phyloP scores from a whole-genome alignment of 306 rosid genomes.

The Begonia fuchsioides region DNA sequence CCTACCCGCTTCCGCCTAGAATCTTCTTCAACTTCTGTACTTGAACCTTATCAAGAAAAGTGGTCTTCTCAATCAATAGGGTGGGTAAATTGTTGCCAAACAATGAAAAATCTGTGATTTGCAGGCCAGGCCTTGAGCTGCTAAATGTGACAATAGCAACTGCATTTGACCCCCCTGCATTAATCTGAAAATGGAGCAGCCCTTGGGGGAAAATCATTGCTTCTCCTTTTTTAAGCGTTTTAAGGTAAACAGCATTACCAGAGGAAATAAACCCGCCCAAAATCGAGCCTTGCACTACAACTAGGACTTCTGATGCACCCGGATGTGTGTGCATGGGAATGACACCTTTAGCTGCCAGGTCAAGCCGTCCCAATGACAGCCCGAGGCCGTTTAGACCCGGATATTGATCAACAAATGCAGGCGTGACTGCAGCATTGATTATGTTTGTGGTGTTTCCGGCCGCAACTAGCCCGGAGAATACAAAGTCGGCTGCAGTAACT shows the following conservation, averaged over 20 bases:
- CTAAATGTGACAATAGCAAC: constrained; percentile 32
- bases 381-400: constrained; percentile 70
- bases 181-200: constrained; percentile 49
- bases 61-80: constrained; percentile 24
- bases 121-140: constrained; percentile 77
- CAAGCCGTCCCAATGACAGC: constrained; percentile 44
- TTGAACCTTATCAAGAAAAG: constrained; percentile 53
- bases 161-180: constrained; percentile 26
- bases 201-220: constrained; percentile 74
- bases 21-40: constrained; percentile 66
- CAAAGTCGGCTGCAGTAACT: constrained; percentile 50
- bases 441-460: constrained; percentile 45
- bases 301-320: constrained; percentile 44
- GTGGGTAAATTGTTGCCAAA: constrained; percentile 50
- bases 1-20: constrained; percentile 62
- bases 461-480: constrained; percentile 20
- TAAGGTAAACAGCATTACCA: constrained; percentile 33
- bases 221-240: constrained; percentile 50
- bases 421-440: constrained; percentile 60
- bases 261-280: constrained; percentile 58
- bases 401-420: constrained; percentile 63
- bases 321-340: constrained; percentile 82
- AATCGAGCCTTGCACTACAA: constrained; percentile 31
- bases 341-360: constrained; percentile 52
- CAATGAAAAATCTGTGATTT: constrained; percentile 59